phyloP scores from a whole-genome alignment of 2,329 filamentous ascomycete genomes.

The Apiospora saccharicola region DNA sequence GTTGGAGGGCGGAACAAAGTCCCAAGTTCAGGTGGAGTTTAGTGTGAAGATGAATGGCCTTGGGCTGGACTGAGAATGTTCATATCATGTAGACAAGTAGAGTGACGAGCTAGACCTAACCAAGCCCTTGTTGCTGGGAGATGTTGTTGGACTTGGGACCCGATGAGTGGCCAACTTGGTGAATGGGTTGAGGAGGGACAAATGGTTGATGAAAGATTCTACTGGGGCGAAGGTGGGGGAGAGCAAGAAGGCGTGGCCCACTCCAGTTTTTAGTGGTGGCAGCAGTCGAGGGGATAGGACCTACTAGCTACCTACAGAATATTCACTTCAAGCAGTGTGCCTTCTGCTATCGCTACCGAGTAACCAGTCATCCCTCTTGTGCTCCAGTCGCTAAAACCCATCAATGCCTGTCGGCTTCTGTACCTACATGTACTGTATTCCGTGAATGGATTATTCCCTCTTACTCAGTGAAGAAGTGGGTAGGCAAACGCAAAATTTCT shows the following conservation, averaged over 20 bases:
- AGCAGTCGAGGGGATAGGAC: conserved; percentile 3
- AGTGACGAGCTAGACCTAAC: conserved; percentile 24
- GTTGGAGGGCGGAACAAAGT: conserved; percentile 21
- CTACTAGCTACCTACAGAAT: background rate
- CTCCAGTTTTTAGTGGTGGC: conserved; percentile 15
- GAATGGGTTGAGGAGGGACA: conserved; percentile 23
- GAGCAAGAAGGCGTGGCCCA: conserved; percentile 6
- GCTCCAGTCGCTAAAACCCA: background rate
- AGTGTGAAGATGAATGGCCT: conserved; percentile 16
- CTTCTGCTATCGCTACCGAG: background rate
- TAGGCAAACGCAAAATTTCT: conserved; percentile 14
- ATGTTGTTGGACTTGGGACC: conserved; percentile 17
- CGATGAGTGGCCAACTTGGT: conserved; percentile 18
- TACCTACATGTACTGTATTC: background rate
- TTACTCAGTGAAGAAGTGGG: conserved; percentile 10
- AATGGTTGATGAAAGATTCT: conserved; percentile 22
- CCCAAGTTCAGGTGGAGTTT: conserved; percentile 19
- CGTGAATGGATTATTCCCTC: background rate
- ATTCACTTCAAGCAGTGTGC: conserved; percentile 4
- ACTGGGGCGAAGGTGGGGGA: conserved; percentile 21
- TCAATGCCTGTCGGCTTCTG: background rate
- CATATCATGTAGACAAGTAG: conserved; percentile 17
- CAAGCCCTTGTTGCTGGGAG: conserved; percentile 22
- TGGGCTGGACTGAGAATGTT: conserved; percentile 20
- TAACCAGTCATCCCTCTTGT: background rate